phyloP scores from a whole-genome alignment of 2,329 filamentous ascomycete species.

The Nemania serpens region DNA sequence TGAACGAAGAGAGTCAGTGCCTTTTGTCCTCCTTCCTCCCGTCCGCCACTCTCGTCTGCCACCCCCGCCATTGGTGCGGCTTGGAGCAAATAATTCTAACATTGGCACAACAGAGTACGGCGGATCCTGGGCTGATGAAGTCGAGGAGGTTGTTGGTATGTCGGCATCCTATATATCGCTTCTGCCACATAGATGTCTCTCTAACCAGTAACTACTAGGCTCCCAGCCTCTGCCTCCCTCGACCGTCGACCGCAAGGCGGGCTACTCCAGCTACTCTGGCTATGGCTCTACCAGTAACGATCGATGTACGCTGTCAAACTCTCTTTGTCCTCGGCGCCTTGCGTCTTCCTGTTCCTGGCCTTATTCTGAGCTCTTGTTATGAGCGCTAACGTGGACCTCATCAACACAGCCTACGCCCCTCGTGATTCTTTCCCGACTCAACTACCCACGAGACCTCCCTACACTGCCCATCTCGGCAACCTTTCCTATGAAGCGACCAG shows the following conservation, averaged over 20 bases:
- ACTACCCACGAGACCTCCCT: conserved; percentile 89
- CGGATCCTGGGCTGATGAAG: conserved; percentile 98
- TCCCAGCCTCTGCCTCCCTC: conserved; percentile 61
- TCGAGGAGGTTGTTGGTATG: conserved; percentile 86
- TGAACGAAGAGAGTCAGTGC: conserved; percentile 83
- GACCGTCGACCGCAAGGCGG: conserved; percentile 33
- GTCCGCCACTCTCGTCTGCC: conserved; percentile 10
- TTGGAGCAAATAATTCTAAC: conserved; percentile 36
- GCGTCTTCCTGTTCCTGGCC: not conserved
- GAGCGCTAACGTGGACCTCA: not conserved
- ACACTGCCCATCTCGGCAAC: conserved; percentile 94
- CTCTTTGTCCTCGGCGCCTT: not conserved
- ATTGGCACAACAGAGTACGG: conserved; percentile 50
- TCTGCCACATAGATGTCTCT: conserved; percentile 29
- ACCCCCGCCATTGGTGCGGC: not conserved
- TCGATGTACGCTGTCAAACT: conserved; percentile 40
- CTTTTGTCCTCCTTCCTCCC: conserved; percentile 35
- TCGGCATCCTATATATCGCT: conserved; percentile 29
- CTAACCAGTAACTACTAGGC: conserved; percentile 44
- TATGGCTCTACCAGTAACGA: conserved; percentile 35
- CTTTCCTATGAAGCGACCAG: conserved; percentile 91
- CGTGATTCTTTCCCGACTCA: conserved; percentile 75
- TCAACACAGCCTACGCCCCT: conserved; percentile 56
- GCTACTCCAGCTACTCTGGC: conserved; percentile 29
- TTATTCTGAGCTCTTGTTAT: not conserved